phyloP scores from a whole-genome alignment of 2,329 filamentous ascomycete genomes.

The Stemphylium vesicarium region DNA sequence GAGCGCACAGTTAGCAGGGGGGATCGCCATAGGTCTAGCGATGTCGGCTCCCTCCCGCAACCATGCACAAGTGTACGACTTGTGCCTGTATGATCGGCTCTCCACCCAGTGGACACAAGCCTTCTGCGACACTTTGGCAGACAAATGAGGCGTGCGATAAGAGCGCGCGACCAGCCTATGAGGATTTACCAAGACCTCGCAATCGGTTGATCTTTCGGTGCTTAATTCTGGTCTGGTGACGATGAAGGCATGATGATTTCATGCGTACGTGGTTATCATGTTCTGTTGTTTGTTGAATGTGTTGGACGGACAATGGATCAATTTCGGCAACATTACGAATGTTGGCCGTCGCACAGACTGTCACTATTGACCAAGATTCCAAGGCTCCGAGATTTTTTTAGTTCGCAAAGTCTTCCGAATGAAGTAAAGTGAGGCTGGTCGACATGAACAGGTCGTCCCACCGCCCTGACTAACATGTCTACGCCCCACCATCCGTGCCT shows the following conservation, averaged over 20 bases:
- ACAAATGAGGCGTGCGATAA: constrained; percentile 21
- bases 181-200: constrained; percentile 1
- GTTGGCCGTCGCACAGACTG: background rate
- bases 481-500: constrained; percentile 5
- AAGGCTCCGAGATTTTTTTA: background rate
- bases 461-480: constrained; percentile 7
- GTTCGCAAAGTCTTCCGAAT: constrained; percentile 23
- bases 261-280: background rate
- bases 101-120: constrained; percentile 20
- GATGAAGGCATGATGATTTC: background rate
- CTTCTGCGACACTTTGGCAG: constrained; percentile 3
- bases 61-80: constrained; percentile 15
- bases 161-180: constrained; percentile 7
- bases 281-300: background rate
- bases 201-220: background rate
- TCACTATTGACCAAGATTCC: background rate
- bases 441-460: constrained; percentile 17
- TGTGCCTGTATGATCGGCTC: constrained; percentile 29
- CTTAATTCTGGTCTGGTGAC: background rate
- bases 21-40: constrained; percentile 21
- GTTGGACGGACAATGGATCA: background rate
- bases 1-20: constrained; percentile 16
- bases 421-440: constrained; percentile 12
- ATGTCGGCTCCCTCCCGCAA: constrained; percentile 20
- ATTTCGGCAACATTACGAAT: background rate